Evolutionary conservation across 768 basidiomycete species (phyloP), one percentile per base, ranked within the genome.

Genomic region (Lactifluus volemus): DNA sequence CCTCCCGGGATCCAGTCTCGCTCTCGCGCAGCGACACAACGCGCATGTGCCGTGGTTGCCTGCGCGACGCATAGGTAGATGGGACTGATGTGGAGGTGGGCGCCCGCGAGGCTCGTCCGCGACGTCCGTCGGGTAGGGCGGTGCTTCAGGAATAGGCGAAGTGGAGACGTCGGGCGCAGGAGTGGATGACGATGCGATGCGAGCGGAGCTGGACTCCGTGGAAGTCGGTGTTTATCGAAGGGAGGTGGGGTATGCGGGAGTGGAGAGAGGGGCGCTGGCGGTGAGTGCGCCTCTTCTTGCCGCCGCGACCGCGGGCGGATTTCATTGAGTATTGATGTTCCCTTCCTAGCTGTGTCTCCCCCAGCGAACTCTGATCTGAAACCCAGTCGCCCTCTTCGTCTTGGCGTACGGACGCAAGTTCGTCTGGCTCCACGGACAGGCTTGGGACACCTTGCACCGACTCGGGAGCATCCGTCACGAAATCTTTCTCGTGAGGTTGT

Each of bases 341-440:
- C 11, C 19, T 51, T 32, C 29, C 50, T 3, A 21, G 25, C 5
- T 19, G 25, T 11, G 62, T 52, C 2, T 60, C 55, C 30, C 66
- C 64, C 25, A 65, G 70, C 25, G 69, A 68, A 58, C 77, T 79
- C 25, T 69, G 73, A 51, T 89, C 87, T 6, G 85, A 87, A 17
- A 78, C 77, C 85, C 84, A 87, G 2, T 77, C 83, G 61, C 81
- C 86, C 0, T 82, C 81, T 2, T 79, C 81, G 4, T 79, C 76
- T 7, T 71, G 70, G 32, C 55, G 53, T 39, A 63, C 69, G 30
- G 38, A 48, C 9, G 60, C 60, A 41, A 56, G 58, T 58, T 69
- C 66, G 4, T 65, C 32, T 11, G 17, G 53, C 9, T 68, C 63
- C 21, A 9, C 14, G 5, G 32, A 44, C 10, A 10, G 39, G 6